Percentiles rank a stretch among this genome's conserved stretches.
Evolutionary conservation across 2,329 filamentous ascomycete genomes (phyloP).

Genomic region (Cladosporium phlei): DNA sequence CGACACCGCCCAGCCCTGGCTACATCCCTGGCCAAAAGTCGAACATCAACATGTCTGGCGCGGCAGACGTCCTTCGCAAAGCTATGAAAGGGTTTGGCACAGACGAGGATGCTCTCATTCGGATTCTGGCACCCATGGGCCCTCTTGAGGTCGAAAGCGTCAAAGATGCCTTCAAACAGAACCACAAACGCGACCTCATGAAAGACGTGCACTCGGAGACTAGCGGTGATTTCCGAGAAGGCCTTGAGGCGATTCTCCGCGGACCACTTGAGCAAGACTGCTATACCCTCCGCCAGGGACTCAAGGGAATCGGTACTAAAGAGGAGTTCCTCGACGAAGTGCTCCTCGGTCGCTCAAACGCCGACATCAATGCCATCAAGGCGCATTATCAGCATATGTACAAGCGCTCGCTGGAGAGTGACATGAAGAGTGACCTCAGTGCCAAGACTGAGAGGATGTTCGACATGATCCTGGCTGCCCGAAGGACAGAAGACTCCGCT

Average conservation of each 20-base stretch:
- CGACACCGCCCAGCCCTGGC: constrained; percentile 65
- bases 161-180: constrained; percentile 60
- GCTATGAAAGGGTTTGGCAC: constrained; percentile 96
- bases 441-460: constrained; percentile 84
- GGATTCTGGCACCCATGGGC: constrained; percentile 65
- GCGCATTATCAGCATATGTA: constrained; percentile 66
- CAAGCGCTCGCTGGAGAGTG: constrained; percentile 61
- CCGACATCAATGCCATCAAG: constrained; percentile 85
- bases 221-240: constrained; percentile 65
- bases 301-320: constrained; percentile 79
- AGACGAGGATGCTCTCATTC: constrained; percentile 72
- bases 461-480: constrained; percentile 70
- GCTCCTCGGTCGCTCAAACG: constrained; percentile 75
- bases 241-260: constrained; percentile 67
- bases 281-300: constrained; percentile 62
- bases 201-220: constrained; percentile 75
- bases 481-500: constrained; percentile 69
- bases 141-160: constrained; percentile 71
- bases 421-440: constrained; percentile 73
- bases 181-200: constrained; percentile 64
- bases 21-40: constrained; percentile 70
- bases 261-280: constrained; percentile 78
- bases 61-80: constrained; percentile 67
- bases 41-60: constrained; percentile 58
- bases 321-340: constrained; percentile 82